Evolutionary conservation across 495 filamentous ascomycete species (phyloP), one percentile per base, ranked within the genome.

Genomic region (Penicillium ochrochloron): DNA sequence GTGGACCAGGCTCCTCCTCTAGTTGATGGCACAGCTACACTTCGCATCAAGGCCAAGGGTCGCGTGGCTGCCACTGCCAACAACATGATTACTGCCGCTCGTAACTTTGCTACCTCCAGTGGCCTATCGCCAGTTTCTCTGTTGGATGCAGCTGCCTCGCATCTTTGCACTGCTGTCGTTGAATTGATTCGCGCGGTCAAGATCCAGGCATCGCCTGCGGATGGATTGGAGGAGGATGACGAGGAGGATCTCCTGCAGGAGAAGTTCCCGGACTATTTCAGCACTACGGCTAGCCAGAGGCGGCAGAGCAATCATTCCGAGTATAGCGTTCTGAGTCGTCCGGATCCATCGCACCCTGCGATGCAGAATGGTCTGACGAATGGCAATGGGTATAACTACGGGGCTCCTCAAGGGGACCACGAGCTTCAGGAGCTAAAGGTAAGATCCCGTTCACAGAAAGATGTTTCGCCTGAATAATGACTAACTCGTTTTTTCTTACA

Each of bases 91-190:
- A 98, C 93, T 15, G 93, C 94, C 4, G 89, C 90, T 23, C 97
- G 94, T 80, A 96, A 96, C 69, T 96, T 94, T 74, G 89, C 91
- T 39, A 81, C 80, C 23, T 88, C 92, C 1, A 86, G 83, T 35
- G 95, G 95, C 19, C 82, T 99, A n/a, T 94, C 92, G 5, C 95
- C 96, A 2, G 90, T 99, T n/a, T 96, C 92, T 3, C 78, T 99
- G 23, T 81, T 99, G 17, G 95, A 99, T 78, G 95, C 95, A 12
- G 95, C 95, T 10, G 94, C 94, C n/a, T 94, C 91, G 15, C 93
- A 99, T 78, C 80, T 99, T 25, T 90, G 90, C 11, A 87, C 91
- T 6, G 88, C 92, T 3, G 84, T 97, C 8, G 89, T 99, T 23
- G 95, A 97, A 65, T 80, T 97, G 19, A 79, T 97, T 34, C 89